A percentile compares a stretch with the other conserved stretches of the same genome.
Evolutionary conservation across 2,329 filamentous ascomycete genomes (phyloP).

Genomic region (Phialophora expanda): DNA sequence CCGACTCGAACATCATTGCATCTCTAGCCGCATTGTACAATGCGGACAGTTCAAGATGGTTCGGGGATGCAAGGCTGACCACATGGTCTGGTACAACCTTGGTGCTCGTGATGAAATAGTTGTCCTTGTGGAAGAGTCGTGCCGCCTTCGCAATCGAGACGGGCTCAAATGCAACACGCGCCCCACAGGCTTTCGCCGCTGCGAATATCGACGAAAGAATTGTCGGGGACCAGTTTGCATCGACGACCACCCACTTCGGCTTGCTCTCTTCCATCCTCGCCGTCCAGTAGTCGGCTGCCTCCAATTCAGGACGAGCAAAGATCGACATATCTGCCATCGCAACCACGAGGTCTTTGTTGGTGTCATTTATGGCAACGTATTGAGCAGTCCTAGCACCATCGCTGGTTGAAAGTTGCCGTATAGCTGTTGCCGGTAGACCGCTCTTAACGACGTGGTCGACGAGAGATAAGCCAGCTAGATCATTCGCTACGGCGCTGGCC

Average conservation of each 20-base stretch:
- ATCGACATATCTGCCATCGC: constrained; percentile 97
- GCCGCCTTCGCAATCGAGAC: constrained; percentile 81
- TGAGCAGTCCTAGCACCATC: constrained; percentile 75
- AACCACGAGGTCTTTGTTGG: constrained; percentile 79
- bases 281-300: constrained; percentile 64
- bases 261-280: constrained; percentile 61
- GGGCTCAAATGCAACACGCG: constrained; percentile 80
- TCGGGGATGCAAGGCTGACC: constrained; percentile 81
- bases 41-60: constrained; percentile 76
- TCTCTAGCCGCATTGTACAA: constrained; percentile 75
- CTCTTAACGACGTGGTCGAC: constrained; percentile 67
- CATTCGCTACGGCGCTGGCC: constrained; percentile 80
- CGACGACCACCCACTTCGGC: constrained; percentile 80
- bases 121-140: constrained; percentile 62
- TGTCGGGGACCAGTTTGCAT: constrained; percentile 79
- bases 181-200: constrained; percentile 61
- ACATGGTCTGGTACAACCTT: constrained; percentile 64
- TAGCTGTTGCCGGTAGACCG: constrained; percentile 68
- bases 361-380: constrained; percentile 88
- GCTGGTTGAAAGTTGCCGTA: constrained; percentile 62
- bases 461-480: constrained; percentile 75
- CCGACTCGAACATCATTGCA: constrained; percentile 69
- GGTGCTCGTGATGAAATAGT: constrained; percentile 43
- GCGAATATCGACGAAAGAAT: constrained; percentile 71
- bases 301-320: constrained; percentile 59